Evolutionary conservation across 2,329 filamentous ascomycete species (phyloP).

Genomic region (Aspergillus piperis): DNA sequence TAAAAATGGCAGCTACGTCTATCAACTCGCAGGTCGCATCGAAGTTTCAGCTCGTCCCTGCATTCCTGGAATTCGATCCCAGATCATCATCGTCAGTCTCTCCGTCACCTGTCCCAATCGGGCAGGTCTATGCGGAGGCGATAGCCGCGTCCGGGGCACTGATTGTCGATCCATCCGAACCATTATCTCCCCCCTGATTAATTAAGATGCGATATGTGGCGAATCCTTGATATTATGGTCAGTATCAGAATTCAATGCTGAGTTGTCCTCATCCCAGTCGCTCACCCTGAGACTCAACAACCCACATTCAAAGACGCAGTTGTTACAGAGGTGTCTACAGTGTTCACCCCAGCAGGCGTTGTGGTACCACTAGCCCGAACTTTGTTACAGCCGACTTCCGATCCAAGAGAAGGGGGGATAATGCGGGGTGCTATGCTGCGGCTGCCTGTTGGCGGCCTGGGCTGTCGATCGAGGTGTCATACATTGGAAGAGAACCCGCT

Average conservation of each 20-base stretch:
- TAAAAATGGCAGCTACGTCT: not conserved
- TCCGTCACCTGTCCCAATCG: constrained; percentile 1
- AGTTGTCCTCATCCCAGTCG: not conserved
- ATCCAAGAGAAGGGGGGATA: not conserved
- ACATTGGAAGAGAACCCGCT: not conserved
- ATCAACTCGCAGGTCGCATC: not conserved
- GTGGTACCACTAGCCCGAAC: not conserved
- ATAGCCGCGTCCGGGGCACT: constrained; percentile 4
- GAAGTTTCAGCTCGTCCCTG: not conserved
- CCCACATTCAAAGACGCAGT: not conserved
- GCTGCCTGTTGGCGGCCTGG: not conserved
- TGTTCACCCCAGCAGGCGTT: not conserved
- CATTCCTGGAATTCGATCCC: not conserved
- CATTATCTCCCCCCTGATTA: constrained; percentile 2
- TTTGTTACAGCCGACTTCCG: not conserved
- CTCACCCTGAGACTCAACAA: not conserved
- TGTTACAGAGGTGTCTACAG: not conserved
- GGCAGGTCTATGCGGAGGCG: constrained; percentile 12
- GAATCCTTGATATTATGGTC: not conserved
- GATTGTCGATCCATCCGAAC: constrained; percentile 12
- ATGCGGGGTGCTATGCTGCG: not conserved
- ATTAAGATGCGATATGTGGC: not conserved
- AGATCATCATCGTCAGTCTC: not conserved
- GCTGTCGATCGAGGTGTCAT: not conserved
- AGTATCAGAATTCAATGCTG: not conserved